Evolutionary conservation across 768 basidiomycete species (phyloP).

Genomic region (Scleroderma citrinum): DNA sequence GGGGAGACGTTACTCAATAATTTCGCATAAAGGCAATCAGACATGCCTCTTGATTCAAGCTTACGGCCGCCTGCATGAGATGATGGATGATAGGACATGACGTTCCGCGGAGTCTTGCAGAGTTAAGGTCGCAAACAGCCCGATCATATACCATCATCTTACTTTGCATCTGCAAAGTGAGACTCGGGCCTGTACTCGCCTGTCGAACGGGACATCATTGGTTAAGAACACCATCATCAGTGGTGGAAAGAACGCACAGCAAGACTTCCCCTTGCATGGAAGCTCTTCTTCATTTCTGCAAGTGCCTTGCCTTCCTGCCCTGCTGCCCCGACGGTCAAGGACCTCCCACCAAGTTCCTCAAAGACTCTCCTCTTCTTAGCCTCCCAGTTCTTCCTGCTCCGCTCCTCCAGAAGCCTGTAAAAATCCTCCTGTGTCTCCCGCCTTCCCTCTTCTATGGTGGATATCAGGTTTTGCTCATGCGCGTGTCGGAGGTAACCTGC

Average conservation of each 20-base stretch:
- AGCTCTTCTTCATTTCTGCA: conserved; percentile 56
- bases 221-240: conserved; percentile 3
- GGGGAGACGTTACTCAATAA: neutral
- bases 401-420: conserved; percentile 77
- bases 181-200: conserved; percentile 45
- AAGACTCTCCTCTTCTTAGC: conserved; percentile 84
- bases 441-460: conserved; percentile 87
- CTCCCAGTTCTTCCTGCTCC: conserved; percentile 81
- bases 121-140: conserved; percentile 72
- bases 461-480: conserved; percentile 91
- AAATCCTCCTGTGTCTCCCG: conserved; percentile 82
- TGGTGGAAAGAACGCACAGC: conserved; percentile 34
- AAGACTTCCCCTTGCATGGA: conserved; percentile 50
- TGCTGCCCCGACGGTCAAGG: conserved; percentile 20
- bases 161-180: conserved; percentile 77
- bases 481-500: conserved; percentile 92
- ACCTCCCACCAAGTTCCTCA: conserved; percentile 77
- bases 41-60: conserved; percentile 51
- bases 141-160: conserved; percentile 97
- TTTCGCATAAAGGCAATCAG: neutral
- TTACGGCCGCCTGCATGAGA: conserved; percentile 59
- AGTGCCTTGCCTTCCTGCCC: conserved; percentile 43
- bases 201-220: conserved; percentile 17
- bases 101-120: conserved; percentile 59
- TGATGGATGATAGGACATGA: conserved; percentile 75